Base-by-base conservation (phyloP, 169 alveolate genomes). In the Plasmodium billcollinsi region DNA sequence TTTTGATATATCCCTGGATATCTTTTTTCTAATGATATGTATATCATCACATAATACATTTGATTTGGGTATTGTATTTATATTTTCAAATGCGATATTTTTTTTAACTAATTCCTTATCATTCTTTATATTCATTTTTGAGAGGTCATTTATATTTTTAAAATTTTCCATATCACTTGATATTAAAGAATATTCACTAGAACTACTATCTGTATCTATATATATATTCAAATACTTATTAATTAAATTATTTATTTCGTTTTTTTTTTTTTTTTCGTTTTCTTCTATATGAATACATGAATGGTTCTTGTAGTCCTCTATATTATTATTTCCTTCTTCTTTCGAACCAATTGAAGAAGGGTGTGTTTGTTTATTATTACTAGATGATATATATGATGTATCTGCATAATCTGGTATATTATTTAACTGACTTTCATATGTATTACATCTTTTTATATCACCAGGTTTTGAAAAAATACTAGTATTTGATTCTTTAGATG, bases 171-270 rank as follows among this genome's bases (percentile, higher is more conserved):
- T 69, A 11, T 58, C 83, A 49, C 66, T 69, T 26, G 80, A 20
- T 14, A 24, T 56, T 83, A 83, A 69, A 18, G 85, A 69, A 69
- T 83, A 83, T 24, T 83, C 83, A 83, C 91, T 47, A 29, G 67
- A 67, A 21, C 63, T 50, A 52, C n/a, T 49, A 47, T 39, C 47
- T 58, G 54, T 49, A 43, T 69, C 61, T 15, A 26, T 52, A 58
- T 83, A 69, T 52, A 83, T 83, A 69, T 54, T 54, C 14, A 83
- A 29, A 50, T 83, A 83, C 20, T 67, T 83, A 29, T 69, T 83
- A 62, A 83, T 50, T 73, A 83, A 61, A 5, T 69, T 59, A 24
- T 83, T 15, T 47, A 83, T 69, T 83, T 83, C 73, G 63, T 83
- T 67, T 72, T 56, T 83, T 67, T 61, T 83, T 49, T 62, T 83